Evolutionary conservation across 352 stramenopile species (phyloP).

Genomic region (Blastocystis sp.): DNA sequence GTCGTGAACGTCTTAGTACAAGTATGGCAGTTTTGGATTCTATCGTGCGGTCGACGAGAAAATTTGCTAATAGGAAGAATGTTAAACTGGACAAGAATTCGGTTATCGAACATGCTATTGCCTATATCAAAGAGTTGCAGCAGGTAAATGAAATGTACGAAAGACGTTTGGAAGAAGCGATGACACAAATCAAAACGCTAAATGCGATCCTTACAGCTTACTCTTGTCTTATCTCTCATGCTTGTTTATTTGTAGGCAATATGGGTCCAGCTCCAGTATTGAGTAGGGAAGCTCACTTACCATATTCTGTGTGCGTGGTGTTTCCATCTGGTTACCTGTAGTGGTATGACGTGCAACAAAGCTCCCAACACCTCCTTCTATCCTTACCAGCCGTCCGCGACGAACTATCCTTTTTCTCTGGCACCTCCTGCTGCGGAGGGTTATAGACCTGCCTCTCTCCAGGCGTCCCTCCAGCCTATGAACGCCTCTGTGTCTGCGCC

Average conservation of each 20-base stretch:
- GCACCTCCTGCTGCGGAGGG: neutral
- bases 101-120: slow-evolving; percentile 50
- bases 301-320: neutral
- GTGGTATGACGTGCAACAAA: neutral
- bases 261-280: neutral
- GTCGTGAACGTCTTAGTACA: slow-evolving; percentile 9
- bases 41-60: slow-evolving; percentile 1
- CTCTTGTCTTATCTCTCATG: neutral
- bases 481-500: neutral
- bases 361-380: neutral
- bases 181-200: neutral
- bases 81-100: slow-evolving; percentile 58
- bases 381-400: neutral
- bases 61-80: slow-evolving; percentile 46
- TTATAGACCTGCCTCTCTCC: neutral
- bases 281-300: neutral
- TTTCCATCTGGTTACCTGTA: neutral
- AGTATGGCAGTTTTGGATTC: slow-evolving; percentile 18
- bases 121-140: slow-evolving; percentile 35
- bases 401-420: neutral
- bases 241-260: neutral
- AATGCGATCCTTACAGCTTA: neutral
- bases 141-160: slow-evolving; percentile 46
- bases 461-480: neutral
- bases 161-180: slow-evolving; percentile 28